Base-by-base conservation (phyloP, 768 basidiomycete genomes). In the Tricholoma furcatifolium region DNA sequence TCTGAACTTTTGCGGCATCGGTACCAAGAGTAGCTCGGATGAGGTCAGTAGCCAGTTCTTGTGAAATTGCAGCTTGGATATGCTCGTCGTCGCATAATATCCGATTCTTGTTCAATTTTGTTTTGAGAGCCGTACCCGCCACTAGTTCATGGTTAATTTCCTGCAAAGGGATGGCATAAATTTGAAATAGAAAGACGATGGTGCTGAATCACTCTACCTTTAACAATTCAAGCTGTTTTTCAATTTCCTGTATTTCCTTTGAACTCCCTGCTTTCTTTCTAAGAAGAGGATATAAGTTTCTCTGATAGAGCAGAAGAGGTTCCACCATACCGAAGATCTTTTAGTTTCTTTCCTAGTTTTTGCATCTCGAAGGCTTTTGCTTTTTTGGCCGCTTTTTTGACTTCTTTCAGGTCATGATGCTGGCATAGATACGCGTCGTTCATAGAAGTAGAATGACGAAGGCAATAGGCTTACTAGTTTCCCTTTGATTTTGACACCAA, bases 261-360 rank as follows among this genome's bases (percentile, higher is more conserved):
- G 67, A 59, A 21, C 69, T 65, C 17, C 70, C 66, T 27, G 70
- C 65, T 53, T 75, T 76, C 60, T 63, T 64, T 57, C 80, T 54
- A 39, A 20, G 6, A 17, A 21, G 12, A n/a, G 3, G 18, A 6
- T 43, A 8, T 40, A 21, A 20, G 30, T 20, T 3, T 41, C 14
- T 15, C 30, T 41, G 39, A 27, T 27, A 17, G 6, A 39, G 32
- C 6, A 20, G 32, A 32, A 50, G 1, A n/a, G 23, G 9, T 31
- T 14, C 15, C 11, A 23, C 4, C 73, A 46, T 56, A 89, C 89
- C 87, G 73, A 24, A 85, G 66, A 21, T 74, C 77, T 66, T 89
- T 93, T 24, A 94, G 70, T 67, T 82, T 85, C 74, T 93, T 95
- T 53, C 93, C 79, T n/a, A 87, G 68, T 65, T 87, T 88, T 67